A percentile compares a stretch with the other conserved stretches of the same genome.
phyloP scores from a whole-genome alignment of 2,329 filamentous ascomycete genomes.

The Colletotrichum acutatum region DNA sequence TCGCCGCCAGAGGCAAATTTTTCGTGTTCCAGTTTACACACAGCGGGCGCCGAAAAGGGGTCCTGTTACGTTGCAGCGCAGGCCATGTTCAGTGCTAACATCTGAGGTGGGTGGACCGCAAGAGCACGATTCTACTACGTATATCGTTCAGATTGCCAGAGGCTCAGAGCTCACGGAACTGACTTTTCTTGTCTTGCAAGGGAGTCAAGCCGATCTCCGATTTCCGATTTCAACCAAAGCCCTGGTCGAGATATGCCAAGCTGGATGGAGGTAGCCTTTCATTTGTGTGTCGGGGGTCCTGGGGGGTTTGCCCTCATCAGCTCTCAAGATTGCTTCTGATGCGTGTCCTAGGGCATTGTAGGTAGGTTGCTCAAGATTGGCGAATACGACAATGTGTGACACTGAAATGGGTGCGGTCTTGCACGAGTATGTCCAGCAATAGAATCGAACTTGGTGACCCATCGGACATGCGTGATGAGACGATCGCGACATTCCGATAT shows the following conservation, averaged over 20 bases:
- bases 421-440: neutral
- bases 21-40: neutral
- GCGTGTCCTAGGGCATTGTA: neutral
- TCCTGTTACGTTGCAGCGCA: neutral
- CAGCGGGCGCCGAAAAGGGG: neutral
- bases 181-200: neutral
- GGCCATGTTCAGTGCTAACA: neutral
- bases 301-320: neutral
- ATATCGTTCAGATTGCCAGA: neutral
- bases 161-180: neutral
- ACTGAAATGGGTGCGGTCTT: neutral
- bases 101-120: neutral
- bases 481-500: neutral
- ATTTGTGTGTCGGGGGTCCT: neutral
- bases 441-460: neutral
- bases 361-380: neutral
- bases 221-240: neutral
- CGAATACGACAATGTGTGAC: neutral
- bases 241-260: neutral
- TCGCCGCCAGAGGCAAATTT: constrained; percentile 8
- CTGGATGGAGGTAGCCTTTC: neutral
- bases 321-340: neutral
- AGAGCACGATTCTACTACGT: neutral
- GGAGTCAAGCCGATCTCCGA: neutral
- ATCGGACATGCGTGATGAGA: too few relatives aligned